These are phyloP conservation scores for Phialemoniopsis sp. DNA, from an alignment of 2,329 filamentous ascomycete species.

Conservation along the genomic window DNA sequence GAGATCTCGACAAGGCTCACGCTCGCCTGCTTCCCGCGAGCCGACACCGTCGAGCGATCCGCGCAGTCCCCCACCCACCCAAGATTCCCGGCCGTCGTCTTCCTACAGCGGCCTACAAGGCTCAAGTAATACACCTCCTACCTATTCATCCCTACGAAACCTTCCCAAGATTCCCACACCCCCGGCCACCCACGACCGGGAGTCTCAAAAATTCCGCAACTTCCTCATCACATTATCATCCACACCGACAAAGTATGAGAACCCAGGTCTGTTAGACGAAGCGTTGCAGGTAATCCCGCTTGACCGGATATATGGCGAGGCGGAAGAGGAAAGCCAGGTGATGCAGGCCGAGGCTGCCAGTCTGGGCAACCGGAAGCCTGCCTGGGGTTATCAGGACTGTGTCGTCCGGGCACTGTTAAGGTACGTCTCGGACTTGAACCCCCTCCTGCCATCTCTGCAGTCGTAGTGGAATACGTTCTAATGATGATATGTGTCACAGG, in stretches of 20 bases:
- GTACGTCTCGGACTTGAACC: conserved; percentile 40
- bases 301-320: conserved; percentile 87
- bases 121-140: conserved; percentile 30
- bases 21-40: conserved; percentile 51
- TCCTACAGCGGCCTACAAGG: conserved; percentile 4
- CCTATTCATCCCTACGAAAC: conserved; percentile 45
- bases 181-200: conserved; percentile 60
- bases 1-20: conserved; percentile 43
- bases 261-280: conserved; percentile 90
- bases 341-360: conserved; percentile 84
- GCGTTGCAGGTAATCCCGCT: conserved; percentile 82
- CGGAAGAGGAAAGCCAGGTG: conserved; percentile 89
- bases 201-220: conserved; percentile 73
- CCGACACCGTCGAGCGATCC: conserved; percentile 37
- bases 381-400: conserved; percentile 98
- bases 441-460: conserved; percentile 6
- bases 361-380: conserved; percentile 73
- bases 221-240: conserved; percentile 80
- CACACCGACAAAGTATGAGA: conserved; percentile 92
- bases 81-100: conserved; percentile 6
- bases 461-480: neutral
- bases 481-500: conserved; percentile 33
- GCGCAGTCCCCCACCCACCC: conserved; percentile 33
- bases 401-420: conserved; percentile 83
- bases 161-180: conserved; percentile 63